phyloP scores from a whole-genome alignment of 1,284 basidiomycete species.

The Gomphus bonarii region DNA sequence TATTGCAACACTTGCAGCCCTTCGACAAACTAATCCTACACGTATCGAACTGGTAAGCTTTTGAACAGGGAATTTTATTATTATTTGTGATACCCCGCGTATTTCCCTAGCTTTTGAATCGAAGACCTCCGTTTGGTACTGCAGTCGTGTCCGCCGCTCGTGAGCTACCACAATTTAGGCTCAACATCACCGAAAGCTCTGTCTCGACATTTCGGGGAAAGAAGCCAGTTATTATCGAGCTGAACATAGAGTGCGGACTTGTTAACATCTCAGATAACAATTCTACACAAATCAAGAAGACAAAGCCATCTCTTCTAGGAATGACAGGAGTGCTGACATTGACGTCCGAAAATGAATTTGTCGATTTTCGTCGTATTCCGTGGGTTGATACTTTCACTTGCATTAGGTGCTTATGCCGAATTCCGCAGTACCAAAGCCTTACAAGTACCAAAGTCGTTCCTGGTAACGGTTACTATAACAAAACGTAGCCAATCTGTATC shows the following conservation, averaged over 20 bases:
- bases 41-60: slow-evolving; percentile 50
- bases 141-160: slow-evolving; percentile 50
- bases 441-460: slow-evolving; percentile 45
- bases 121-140: slow-evolving; percentile 60
- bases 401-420: slow-evolving; percentile 2
- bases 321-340: slow-evolving; percentile 62
- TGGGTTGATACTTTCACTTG: slow-evolving; percentile 26
- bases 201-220: slow-evolving; percentile 32
- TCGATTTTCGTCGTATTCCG: slow-evolving; percentile 72
- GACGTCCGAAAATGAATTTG: slow-evolving; percentile 58
- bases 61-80: neutral
- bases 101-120: slow-evolving; percentile 52
- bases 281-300: slow-evolving; percentile 23
- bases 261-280: slow-evolving; percentile 20
- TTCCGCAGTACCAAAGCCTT: slow-evolving; percentile 53
- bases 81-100: slow-evolving; percentile 9
- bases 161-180: slow-evolving; percentile 52
- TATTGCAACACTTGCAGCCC: slow-evolving; percentile 47
- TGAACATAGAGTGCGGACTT: slow-evolving; percentile 49
- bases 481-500: slow-evolving; percentile 67
- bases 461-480: slow-evolving; percentile 42
- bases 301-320: slow-evolving; percentile 28
- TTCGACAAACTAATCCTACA: slow-evolving; percentile 44
- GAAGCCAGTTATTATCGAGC: slow-evolving; percentile 47
- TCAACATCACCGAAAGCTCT: slow-evolving; percentile 38